Percentiles rank a stretch among this genome's conserved stretches.
phyloP scores from a whole-genome alignment of 768 basidiomycete species.

The Chalciporus chontae region DNA sequence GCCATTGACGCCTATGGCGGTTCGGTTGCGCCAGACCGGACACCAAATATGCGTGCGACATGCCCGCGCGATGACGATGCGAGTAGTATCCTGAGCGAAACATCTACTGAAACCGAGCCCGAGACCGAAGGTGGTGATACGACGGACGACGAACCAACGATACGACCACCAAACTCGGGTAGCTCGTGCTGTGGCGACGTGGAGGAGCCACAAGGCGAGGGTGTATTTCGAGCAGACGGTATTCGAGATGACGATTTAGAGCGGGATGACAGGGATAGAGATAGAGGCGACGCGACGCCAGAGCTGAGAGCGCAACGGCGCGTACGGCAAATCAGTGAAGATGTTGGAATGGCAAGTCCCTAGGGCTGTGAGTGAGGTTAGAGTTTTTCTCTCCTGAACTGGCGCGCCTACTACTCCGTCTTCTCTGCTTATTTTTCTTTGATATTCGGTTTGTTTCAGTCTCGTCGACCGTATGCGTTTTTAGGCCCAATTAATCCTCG shows the following conservation, averaged over 20 bases:
- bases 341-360: conserved; percentile 31
- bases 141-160: conserved; percentile 83
- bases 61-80: conserved; percentile 29
- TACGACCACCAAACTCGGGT: conserved; percentile 48
- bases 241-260: conserved; percentile 9
- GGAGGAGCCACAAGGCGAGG: conserved; percentile 33
- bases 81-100: conserved; percentile 36
- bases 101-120: conserved; percentile 46
- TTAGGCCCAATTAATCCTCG: conserved; percentile 18
- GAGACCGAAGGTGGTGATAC: conserved; percentile 55
- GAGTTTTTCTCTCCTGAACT: not conserved
- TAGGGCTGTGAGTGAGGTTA: conserved; percentile 7
- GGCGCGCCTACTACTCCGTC: not conserved
- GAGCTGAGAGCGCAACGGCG: conserved; percentile 29
- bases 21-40: conserved; percentile 32
- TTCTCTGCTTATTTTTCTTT: not conserved
- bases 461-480: conserved; percentile 10
- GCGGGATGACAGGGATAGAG: conserved; percentile 23
- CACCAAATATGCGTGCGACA: conserved; percentile 24
- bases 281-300: conserved; percentile 32
- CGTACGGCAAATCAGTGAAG: conserved; percentile 30
- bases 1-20: conserved; percentile 53
- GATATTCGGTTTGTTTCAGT: conserved; percentile 5
- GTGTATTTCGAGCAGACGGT: conserved; percentile 22
- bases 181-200: conserved; percentile 37